These are phyloP conservation scores for Ogataea trehalophila DNA, from an alignment of 805 yeast genomes.

Conservation along the genomic window DNA sequence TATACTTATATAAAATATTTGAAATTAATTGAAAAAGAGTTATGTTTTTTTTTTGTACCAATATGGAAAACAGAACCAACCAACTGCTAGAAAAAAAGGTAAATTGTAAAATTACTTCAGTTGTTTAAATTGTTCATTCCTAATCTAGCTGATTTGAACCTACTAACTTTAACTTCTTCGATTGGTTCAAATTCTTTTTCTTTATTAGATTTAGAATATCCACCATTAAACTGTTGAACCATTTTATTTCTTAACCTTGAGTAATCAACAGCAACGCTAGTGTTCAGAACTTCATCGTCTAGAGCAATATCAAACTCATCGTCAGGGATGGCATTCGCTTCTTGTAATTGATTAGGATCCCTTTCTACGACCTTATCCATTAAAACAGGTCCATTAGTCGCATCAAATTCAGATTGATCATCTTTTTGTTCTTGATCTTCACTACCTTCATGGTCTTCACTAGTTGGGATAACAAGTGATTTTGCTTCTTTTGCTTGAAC, in stretches of 20 bases:
- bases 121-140: slow-evolving; percentile 12
- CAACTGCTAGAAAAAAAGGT: too few species aligned
- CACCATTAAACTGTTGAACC: slow-evolving; percentile 39
- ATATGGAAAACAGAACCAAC: neutral
- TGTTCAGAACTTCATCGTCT: slow-evolving; percentile 34
- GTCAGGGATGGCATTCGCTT: slow-evolving; percentile 16
- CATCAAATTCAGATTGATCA: slow-evolving; percentile 33
- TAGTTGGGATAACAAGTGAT: neutral
- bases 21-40: neutral
- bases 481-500: slow-evolving; percentile 34
- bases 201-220: slow-evolving; percentile 40
- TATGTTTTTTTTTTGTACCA: neutral
- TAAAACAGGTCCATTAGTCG: slow-evolving; percentile 35
- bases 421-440: slow-evolving; percentile 23
- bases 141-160: slow-evolving; percentile 57
- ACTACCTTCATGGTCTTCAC: slow-evolving; percentile 7
- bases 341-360: slow-evolving; percentile 27
- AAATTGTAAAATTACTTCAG: neutral
- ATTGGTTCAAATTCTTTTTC: slow-evolving; percentile 63
- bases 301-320: slow-evolving; percentile 27
- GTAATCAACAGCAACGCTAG: slow-evolving; percentile 52
- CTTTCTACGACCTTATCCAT: slow-evolving; percentile 42
- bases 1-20: neutral
- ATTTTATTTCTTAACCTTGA: slow-evolving; percentile 50
- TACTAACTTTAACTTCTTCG: slow-evolving; percentile 57